Conservation (phyloP, 495 filamentous ascomycete genomes). For the Penicillium parvum region DNA sequence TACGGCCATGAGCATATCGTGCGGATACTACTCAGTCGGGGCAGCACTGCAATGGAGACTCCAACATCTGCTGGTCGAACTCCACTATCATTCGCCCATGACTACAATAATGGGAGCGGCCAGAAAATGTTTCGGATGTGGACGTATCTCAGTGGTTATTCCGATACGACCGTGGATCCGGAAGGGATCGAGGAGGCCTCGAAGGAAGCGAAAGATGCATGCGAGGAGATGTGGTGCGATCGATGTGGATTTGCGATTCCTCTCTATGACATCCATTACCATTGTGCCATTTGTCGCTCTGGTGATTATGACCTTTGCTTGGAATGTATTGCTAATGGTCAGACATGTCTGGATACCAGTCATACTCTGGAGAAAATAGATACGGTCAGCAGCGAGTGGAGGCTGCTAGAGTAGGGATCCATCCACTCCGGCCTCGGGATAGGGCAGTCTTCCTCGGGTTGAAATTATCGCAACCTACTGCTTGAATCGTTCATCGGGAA, state of each 20-base stretch:
- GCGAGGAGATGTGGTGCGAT: slow-evolving; percentile 1
- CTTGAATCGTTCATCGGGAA: too few relatives aligned
- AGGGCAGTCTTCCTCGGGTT: too few relatives aligned
- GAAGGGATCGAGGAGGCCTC: neutral
- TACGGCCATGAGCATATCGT: slow-evolving; percentile 6
- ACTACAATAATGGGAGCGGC: neutral
- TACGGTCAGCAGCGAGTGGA: too few relatives aligned
- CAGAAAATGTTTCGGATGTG: slow-evolving; percentile 1
- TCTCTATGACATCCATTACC: slow-evolving; percentile 1
- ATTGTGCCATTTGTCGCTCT: slow-evolving; percentile 4
- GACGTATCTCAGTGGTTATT: neutral
- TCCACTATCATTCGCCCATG: neutral
- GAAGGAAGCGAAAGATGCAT: neutral
- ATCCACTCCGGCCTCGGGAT: too few relatives aligned
- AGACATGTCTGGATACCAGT: slow-evolving; percentile 3
- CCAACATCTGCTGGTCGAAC: slow-evolving; percentile 8
- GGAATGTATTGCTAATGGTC: slow-evolving; percentile 5
- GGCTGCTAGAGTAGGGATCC: too few relatives aligned
- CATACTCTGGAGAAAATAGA: slow-evolving; percentile 5
- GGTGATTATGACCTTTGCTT: slow-evolving; percentile 6
- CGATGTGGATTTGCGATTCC: neutral
- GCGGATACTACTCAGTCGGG: slow-evolving; percentile 1
- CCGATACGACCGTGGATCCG: neutral
- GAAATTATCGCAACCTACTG: too few relatives aligned
- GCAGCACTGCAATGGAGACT: slow-evolving; percentile 2